These are phyloP conservation scores for Ganoderma sp. DNA, from an alignment of 1,284 basidiomycete genomes.

Conservation along the genomic window DNA sequence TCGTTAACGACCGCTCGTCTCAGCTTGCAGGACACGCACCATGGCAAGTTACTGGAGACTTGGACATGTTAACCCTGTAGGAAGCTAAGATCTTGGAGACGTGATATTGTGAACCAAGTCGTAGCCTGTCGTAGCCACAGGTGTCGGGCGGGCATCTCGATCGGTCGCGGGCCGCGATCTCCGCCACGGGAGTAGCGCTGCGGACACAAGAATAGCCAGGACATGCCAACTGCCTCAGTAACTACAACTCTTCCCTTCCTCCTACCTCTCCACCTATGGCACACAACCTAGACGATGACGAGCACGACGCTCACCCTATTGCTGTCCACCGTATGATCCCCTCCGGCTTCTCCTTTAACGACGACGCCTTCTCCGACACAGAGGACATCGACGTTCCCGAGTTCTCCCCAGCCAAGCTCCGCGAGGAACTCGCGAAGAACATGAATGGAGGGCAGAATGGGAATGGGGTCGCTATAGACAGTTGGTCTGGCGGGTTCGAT, in stretches of 20 bases:
- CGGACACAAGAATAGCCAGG: neutral
- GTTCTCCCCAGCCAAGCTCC: conserved; percentile 63
- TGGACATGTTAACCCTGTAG: conserved; percentile 49
- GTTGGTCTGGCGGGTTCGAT: conserved; percentile 30
- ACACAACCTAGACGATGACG: conserved; percentile 26
- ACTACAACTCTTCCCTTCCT: conserved; percentile 8
- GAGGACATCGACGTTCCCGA: conserved; percentile 55
- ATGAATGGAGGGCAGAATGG: conserved; percentile 31
- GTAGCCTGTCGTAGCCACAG: neutral
- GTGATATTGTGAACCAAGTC: neutral
- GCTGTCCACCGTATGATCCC: conserved; percentile 3
- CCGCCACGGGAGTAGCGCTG: conserved; percentile 20
- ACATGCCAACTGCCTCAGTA: neutral
- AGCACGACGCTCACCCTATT: conserved; percentile 9
- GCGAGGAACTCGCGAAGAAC: conserved; percentile 62
- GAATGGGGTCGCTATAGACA: neutral
- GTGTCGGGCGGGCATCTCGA: neutral
- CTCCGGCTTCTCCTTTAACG: conserved; percentile 46
- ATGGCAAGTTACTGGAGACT: conserved; percentile 90
- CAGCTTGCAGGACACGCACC: conserved; percentile 50
- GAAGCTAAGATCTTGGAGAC: neutral
- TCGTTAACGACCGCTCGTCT: neutral
- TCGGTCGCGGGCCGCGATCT: conserved; percentile 24
- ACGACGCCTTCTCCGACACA: conserved; percentile 70
- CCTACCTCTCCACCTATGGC: conserved; percentile 20